phyloP scores from a whole-genome alignment of 2,329 filamentous ascomycete genomes.

The Arthrobotrys conoides region DNA sequence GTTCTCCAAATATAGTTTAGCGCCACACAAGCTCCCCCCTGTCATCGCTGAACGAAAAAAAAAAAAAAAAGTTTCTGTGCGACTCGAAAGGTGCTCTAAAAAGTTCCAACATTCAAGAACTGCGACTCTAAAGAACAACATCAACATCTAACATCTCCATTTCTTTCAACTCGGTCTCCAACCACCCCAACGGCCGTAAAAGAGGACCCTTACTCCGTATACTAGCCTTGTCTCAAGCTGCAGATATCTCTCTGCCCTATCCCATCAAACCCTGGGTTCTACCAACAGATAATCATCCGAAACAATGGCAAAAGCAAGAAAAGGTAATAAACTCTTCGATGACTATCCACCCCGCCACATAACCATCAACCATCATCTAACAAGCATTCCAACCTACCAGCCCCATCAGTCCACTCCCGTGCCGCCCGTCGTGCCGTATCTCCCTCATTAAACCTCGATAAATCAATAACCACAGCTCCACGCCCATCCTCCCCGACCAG shows the following conservation, averaged over 20 bases:
- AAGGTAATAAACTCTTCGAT: slow-evolving; percentile 25
- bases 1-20: slow-evolving; percentile 26
- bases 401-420: slow-evolving; percentile 73
- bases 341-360: not conserved
- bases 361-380: not conserved
- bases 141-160: not conserved
- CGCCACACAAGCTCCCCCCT: not conserved
- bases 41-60: not conserved
- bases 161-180: slow-evolving; percentile 1
- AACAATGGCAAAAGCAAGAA: slow-evolving; percentile 56
- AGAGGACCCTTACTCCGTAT: no score
- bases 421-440: slow-evolving; percentile 80
- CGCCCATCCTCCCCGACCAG: slow-evolving; percentile 65
- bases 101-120: slow-evolving; percentile 1
- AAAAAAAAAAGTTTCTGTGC: slow-evolving; percentile 45
- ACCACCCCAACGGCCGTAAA: not conserved
- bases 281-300: not conserved
- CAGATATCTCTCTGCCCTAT: not conserved
- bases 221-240: not conserved
- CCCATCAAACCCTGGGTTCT: not conserved
- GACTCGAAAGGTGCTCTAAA: slow-evolving; percentile 33
- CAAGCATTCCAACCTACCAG: slow-evolving; percentile 21
- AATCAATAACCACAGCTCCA: slow-evolving; percentile 75
- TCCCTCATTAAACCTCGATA: slow-evolving; percentile 79
- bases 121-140: not conserved